Base-by-base conservation (phyloP, 306 rosid genomes). In the Geum urbanum region DNA sequence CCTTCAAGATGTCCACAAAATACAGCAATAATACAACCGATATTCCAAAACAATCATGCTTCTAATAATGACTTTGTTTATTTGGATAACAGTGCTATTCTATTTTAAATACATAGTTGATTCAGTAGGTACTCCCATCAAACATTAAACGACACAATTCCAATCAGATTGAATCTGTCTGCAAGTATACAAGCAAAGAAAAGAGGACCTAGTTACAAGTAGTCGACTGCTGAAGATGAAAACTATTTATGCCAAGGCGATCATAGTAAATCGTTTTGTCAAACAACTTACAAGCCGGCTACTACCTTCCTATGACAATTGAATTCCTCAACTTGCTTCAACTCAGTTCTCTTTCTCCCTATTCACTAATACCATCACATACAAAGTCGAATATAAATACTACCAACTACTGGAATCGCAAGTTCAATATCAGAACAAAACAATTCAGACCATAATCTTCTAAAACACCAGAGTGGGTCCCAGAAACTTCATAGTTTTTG, bases 361-460 rank as follows among this genome's bases (percentile, higher is more conserved):
- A 57, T 57, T 11, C 32, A 18, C 37, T 16, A 40, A 53, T 41
- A 40, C 40, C 59, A 13, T 14, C 63, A 20, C 13, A 20, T 5
- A 69, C 41, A 35, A 59, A 16, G 47, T n/a, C 52, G 51, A 54
- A 41, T 4, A 27, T n/a, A 52, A 53, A 15, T 1, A 0, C 39
- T 19, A 41, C 77, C 56, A 53, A 54, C 54, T 46, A 74, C 65
- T 12, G 50, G 14, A 63, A 54, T 63, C 32, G 41, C 8, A 35
- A 61, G 49, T 14, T 7, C 32, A 4, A 40, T 39, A 11, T 14
- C 3, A n/a, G 15, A 18, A 57, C 12, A 35, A 56, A 46, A 37
- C 52, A 66, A 74, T 27, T 19, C 67, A 66, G 44, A 55, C 8
- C 8, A 39, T 20, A 22, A 19, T 52, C 61, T 51, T 9, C 41